phyloP scores from a whole-genome alignment of 768 basidiomycete species.

The Mycena polygramma region DNA sequence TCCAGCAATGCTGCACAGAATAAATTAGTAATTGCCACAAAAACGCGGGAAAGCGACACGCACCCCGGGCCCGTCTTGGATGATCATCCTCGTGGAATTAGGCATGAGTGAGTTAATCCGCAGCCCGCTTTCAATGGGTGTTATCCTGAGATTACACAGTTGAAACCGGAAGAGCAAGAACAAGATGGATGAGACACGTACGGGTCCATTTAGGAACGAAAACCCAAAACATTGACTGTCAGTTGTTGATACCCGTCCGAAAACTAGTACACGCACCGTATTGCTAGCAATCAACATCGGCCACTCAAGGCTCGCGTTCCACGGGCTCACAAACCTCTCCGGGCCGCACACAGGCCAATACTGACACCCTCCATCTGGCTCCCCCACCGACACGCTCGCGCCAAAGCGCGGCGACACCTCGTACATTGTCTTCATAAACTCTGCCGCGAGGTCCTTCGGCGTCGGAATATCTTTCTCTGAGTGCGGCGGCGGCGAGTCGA shows the following conservation, averaged over 20 bases:
- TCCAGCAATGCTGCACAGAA: slow-evolving; percentile 29
- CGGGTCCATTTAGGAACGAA: slow-evolving; percentile 33
- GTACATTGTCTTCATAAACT: slow-evolving; percentile 25
- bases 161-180: not conserved
- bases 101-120: slow-evolving; percentile 41
- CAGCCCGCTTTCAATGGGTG: slow-evolving; percentile 40
- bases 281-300: slow-evolving; percentile 47
- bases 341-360: slow-evolving; percentile 42
- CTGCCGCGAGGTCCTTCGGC: slow-evolving; percentile 31
- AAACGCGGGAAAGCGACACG: not conserved
- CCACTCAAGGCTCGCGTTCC: slow-evolving; percentile 44
- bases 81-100: slow-evolving; percentile 37
- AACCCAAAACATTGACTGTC: not conserved
- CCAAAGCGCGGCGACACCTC: slow-evolving; percentile 42
- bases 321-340: slow-evolving; percentile 44
- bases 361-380: slow-evolving; percentile 43
- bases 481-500: too few species aligned
- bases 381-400: slow-evolving; percentile 34
- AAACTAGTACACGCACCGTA: slow-evolving; percentile 19
- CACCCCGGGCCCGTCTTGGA: slow-evolving; percentile 41
- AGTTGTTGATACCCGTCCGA: not conserved
- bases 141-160: slow-evolving; percentile 30
- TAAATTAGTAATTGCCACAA: slow-evolving; percentile 7
- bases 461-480: too few species aligned
- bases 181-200: slow-evolving; percentile 10